Evolutionary conservation across 2,329 filamentous ascomycete genomes (phyloP), one percentile per base, ranked within the genome.

Genomic region (Botrytis sinoallii): DNA sequence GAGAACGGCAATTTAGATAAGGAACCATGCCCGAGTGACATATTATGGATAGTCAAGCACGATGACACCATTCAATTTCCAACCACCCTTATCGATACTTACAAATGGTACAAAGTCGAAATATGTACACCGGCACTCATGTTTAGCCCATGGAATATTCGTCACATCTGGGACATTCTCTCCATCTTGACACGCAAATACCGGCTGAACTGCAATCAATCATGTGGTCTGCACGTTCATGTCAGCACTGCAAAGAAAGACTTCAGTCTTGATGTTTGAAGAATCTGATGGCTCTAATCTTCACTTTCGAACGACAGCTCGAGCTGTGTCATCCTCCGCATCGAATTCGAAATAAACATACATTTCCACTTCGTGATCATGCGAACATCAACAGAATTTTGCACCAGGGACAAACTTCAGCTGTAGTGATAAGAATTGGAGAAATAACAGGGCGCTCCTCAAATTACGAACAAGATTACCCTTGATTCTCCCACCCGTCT

Each of bases 181-280:
- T 25, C 52, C 6, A 18, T 76, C 12, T n/a, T 80, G 20, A 52
- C 52, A 16, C 64, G 61, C 0, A 75, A 42, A 1, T 78, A 79
- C 68, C 72, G 77, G 10, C 52, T 81, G 12, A 66, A 76, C n/a
- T 70, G 73, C 59, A 81, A 81, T 69, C 38, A 71, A 6, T 75
- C 74, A 9, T 79, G 77, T 40, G 80, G 79, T 0, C 46, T 81
- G 1, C 81, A 83, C 65, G 76, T 82, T 29, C 81, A 83, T 69
- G 75, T 82, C 38, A 80, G 80, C 7, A 78, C 80, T 40, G 77
- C 75, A 1, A 57, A 44, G n/a, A 42, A 75, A 6, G 76, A 77
- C 0, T 81, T 81, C 55, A 71, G 70, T 10, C 59, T 79, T 20
- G 42, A 71, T 12, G 76, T 77, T 55, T 83, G n/a, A 77, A 78